Base-by-base conservation (phyloP, 225 moss, liverwort and hornwort species). In the Antitrichia curtipendula region DNA sequence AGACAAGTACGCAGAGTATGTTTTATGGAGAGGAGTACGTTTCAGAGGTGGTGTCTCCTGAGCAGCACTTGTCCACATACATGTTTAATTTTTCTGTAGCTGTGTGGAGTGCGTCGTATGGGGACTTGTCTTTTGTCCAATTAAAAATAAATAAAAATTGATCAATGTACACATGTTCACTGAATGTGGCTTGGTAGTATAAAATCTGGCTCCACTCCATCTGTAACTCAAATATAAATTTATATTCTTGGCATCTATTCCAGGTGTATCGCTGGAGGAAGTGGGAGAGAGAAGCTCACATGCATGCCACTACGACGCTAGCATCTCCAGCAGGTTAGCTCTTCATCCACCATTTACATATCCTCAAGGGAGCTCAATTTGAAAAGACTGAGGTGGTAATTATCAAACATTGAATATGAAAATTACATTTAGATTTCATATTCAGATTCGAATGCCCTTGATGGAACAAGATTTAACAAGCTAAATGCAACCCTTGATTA, bases 271-370 rank as follows among this genome's bases (percentile, higher is more conserved):
- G 91, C 3, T 97, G 97, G 97, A 90, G 81, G 86, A 57, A 47
- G 38, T 97, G 96, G 96, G 97, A 97, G 90, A 90, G 89, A 54
- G 94, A 96, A 90, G 94, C 94, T 24, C 95, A 88, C 79, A 84
- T 88, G 79, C 84, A 92, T 40, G 83, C 58, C 27, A 84, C 89
- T 49, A 82, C 75, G 13, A 64, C 85, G 2, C 74, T 78, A 9
- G n/a, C 49, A 66, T 71, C 86, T 72, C 89, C 86, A 24, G 77
- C 77, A 84, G 91, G 89, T 91, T 63, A 9, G 74, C 41, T 69
- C 19, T 40, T 43, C n/a, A 53, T 68, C 49, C 16, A 75, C 40
- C 73, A 31, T 47, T 41, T 22, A 29, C 49, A 23, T 23, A 47
- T 49, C 60, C 49, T 74, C 49, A 36, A 27, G 34, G 27, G 18